These are phyloP conservation scores for Erythrobasidium yunnanense DNA, from an alignment of 768 basidiomycete genomes.

Conservation along the genomic window DNA sequence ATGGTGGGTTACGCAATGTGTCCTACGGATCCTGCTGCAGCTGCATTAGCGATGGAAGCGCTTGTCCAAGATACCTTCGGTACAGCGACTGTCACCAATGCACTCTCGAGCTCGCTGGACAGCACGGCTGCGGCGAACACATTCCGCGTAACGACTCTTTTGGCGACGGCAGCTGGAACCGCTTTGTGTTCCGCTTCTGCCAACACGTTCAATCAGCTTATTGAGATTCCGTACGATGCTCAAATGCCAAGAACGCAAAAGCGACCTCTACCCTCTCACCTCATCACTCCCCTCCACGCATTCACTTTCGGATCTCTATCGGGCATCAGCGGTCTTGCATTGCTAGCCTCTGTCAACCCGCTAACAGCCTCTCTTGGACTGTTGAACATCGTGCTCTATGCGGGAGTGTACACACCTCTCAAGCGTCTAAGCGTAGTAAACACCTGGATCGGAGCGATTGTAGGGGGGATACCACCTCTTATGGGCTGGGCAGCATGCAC, in stretches of 20 bases:
- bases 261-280: conserved; percentile 71
- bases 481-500: conserved; percentile 99
- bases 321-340: conserved; percentile 63
- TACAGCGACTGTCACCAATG: not conserved
- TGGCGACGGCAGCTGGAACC: conserved; percentile 80
- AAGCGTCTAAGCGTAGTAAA: conserved; percentile 72
- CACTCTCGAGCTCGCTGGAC: conserved; percentile 10
- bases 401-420: conserved; percentile 81
- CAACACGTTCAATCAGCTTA: conserved; percentile 85
- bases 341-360: conserved; percentile 75
- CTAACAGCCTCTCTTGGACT: conserved; percentile 72
- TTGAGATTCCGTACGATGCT: conserved; percentile 89
- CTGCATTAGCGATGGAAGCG: conserved; percentile 34
- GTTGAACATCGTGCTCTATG: conserved; percentile 77
- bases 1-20: conserved; percentile 88
- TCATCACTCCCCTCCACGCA: conserved; percentile 77
- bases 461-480: conserved; percentile 82
- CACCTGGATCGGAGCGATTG: conserved; percentile 89
- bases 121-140: conserved; percentile 19
- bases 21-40: conserved; percentile 60
- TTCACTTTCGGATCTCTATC: conserved; percentile 63
- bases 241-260: conserved; percentile 87
- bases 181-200: conserved; percentile 84
- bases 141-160: conserved; percentile 56
- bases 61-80: conserved; percentile 33